phyloP scores from a whole-genome alignment of 176 grass and related monocot genomes.

The Avena eriantha region DNA sequence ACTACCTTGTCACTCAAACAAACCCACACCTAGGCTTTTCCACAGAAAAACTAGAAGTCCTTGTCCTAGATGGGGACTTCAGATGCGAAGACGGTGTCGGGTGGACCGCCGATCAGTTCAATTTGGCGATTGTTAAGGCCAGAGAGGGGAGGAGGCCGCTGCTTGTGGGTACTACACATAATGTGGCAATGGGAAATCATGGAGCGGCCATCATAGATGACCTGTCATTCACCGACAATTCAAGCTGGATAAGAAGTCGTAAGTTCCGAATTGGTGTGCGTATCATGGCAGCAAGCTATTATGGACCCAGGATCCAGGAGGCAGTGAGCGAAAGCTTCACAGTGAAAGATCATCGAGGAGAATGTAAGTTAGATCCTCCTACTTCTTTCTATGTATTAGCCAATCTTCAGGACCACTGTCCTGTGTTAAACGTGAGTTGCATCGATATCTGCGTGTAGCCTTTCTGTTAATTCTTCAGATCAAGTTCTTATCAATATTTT shows the following conservation, averaged over 20 bases:
- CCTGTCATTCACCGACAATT: conserved; percentile 75
- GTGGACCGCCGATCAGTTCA: conserved; percentile 65
- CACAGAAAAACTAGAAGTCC: conserved; percentile 52
- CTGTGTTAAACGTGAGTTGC: neutral
- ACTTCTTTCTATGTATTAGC: neutral
- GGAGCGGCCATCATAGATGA: conserved; percentile 51
- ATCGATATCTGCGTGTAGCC: neutral
- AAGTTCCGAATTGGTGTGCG: conserved; percentile 68
- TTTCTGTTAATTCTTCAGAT: neutral
- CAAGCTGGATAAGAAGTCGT: conserved; percentile 67
- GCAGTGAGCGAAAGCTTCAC: conserved; percentile 64
- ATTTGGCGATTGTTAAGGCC: conserved; percentile 41
- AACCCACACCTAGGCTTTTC: conserved; percentile 8
- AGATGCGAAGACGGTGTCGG: conserved; percentile 16
- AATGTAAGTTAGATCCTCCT: conserved; percentile 51
- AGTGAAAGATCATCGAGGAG: conserved; percentile 80
- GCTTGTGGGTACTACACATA: conserved; percentile 41
- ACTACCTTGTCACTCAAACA: neutral
- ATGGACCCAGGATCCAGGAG: conserved; percentile 53
- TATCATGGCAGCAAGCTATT: neutral
- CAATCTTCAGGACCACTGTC: neutral
- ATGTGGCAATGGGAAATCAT: conserved; percentile 31
- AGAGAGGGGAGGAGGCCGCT: conserved; percentile 63
- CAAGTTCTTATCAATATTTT: neutral
- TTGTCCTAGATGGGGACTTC: conserved; percentile 77